These are phyloP conservation scores for Pleurotus platypus DNA, from an alignment of 768 basidiomycete genomes.

Conservation along the genomic window DNA sequence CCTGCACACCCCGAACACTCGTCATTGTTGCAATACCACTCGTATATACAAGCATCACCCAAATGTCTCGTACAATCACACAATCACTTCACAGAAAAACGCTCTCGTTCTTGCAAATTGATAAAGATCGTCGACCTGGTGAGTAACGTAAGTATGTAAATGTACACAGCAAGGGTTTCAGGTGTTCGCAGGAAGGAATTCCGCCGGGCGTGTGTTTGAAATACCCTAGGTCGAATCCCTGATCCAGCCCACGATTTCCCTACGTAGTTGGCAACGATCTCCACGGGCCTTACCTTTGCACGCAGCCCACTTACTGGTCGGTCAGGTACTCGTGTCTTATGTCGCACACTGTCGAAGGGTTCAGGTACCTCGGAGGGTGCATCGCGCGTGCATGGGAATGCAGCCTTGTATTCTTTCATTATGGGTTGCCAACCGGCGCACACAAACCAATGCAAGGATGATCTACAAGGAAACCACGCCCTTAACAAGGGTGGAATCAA, in stretches of 20 bases:
- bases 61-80: slow-evolving; percentile 8
- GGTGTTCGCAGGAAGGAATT: too few species aligned
- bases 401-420: neutral
- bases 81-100: neutral
- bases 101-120: neutral
- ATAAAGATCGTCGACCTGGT: neutral
- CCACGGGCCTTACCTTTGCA: too few species aligned
- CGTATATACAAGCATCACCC: slow-evolving; percentile 18
- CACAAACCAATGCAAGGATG: neutral
- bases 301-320: too few species aligned
- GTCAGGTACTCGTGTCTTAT: too few species aligned
- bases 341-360: too few species aligned
- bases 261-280: too few species aligned
- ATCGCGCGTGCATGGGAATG: slow-evolving; percentile 1
- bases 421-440: neutral
- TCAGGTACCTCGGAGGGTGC: too few species aligned
- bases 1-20: slow-evolving; percentile 12
- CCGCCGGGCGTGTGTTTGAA: too few species aligned
- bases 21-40: slow-evolving; percentile 15
- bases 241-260: too few species aligned
- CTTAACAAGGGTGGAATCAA: too few species aligned
- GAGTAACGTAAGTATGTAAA: neutral
- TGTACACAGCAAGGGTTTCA: neutral
- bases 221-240: too few species aligned
- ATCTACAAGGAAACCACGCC: too few species aligned